These are phyloP conservation scores for Tulasnella sp. DNA, from an alignment of 768 basidiomycete genomes.

Conservation along the genomic window DNA sequence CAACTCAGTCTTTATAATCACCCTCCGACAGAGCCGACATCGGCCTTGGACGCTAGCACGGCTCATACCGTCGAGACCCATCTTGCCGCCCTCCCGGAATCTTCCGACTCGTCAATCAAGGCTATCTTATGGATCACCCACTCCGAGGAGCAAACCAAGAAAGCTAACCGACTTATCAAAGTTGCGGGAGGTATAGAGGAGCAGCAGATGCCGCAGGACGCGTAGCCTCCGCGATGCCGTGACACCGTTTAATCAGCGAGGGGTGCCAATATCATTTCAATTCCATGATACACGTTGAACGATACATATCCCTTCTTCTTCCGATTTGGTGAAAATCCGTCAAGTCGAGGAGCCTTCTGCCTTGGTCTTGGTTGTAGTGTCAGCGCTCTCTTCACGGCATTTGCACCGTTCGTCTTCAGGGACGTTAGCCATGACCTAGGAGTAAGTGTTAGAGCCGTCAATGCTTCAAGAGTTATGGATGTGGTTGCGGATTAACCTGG, in stretches of 20 bases:
- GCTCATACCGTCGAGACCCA: slow-evolving; percentile 67
- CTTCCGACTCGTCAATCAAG: slow-evolving; percentile 57
- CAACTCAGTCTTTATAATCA: slow-evolving; percentile 15
- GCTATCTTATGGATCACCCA: slow-evolving; percentile 82
- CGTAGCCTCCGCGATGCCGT: neutral
- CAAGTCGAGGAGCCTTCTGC: slow-evolving; percentile 56
- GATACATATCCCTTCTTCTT: neutral
- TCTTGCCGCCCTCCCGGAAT: slow-evolving; percentile 57
- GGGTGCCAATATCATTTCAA: neutral
- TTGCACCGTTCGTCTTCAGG: slow-evolving; percentile 28
- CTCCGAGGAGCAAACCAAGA: slow-evolving; percentile 28
- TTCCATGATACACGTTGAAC: neutral
- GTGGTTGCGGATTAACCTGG: neutral
- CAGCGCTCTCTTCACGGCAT: neutral
- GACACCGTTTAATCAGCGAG: neutral
- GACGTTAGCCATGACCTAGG: slow-evolving; percentile 32
- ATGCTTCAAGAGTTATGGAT: neutral
- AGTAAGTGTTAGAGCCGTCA: neutral
- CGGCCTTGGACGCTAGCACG: slow-evolving; percentile 75
- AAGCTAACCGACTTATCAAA: slow-evolving; percentile 19
- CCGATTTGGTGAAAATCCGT: neutral
- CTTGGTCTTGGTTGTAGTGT: neutral
- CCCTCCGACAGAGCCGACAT: slow-evolving; percentile 73
- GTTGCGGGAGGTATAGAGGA: slow-evolving; percentile 26
- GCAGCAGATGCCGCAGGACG: slow-evolving; percentile 5